phyloP scores from a whole-genome alignment of 257 asterid species.

The Penstemon davidsonii region DNA sequence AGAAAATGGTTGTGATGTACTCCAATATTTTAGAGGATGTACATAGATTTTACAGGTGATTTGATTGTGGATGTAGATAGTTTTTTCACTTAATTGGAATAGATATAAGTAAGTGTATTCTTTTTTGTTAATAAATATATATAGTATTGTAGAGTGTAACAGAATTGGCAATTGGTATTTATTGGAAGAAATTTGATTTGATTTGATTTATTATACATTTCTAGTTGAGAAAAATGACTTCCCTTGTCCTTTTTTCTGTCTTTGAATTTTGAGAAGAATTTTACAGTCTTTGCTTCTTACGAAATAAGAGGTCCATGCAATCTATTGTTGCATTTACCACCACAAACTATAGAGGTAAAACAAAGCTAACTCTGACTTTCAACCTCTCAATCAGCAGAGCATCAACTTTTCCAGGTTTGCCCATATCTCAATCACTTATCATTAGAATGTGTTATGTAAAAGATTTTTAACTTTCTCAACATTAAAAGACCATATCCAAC shows the following conservation, averaged over 20 bases:
- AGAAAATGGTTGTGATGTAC: not conserved
- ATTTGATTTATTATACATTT: conserved; percentile 24
- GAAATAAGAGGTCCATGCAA: too few species aligned
- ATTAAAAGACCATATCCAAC: conserved; percentile 3
- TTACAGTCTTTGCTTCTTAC: too few species aligned
- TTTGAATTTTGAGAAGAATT: too few species aligned
- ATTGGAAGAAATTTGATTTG: conserved; percentile 17
- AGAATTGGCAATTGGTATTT: conserved; percentile 21
- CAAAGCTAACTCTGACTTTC: too few species aligned
- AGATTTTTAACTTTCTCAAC: conserved; percentile 8
- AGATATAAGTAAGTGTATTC: conserved; percentile 20
- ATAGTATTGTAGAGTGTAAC: conserved; percentile 36
- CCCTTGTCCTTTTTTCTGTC: not conserved
- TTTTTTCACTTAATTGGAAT: conserved; percentile 23
- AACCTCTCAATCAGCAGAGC: not conserved
- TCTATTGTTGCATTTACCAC: too few species aligned
- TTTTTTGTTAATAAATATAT: conserved; percentile 22
- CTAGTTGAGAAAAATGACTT: not conserved
- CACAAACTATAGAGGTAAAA: not conserved
- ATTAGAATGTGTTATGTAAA: conserved; percentile 30
- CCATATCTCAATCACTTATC: conserved; percentile 22
- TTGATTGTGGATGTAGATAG: conserved; percentile 23
- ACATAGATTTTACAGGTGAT: conserved; percentile 30
- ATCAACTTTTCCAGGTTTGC: conserved; percentile 16
- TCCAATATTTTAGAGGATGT: conserved; percentile 25